These are phyloP conservation scores for Raphanus sativus DNA, from an alignment of 345 rosid species.

Conservation along the genomic window DNA sequence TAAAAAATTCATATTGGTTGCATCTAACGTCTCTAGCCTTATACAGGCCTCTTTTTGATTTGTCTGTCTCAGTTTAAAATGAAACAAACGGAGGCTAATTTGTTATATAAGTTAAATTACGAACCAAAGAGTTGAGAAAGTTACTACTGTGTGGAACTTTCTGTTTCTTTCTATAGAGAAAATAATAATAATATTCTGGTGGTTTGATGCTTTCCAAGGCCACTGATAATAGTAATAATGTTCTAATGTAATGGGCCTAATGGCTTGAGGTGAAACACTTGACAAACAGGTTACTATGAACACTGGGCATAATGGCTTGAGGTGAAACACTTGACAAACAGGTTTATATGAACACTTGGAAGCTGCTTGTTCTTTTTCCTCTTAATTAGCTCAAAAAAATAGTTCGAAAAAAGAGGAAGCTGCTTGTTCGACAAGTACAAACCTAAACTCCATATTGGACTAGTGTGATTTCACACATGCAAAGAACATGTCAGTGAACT, in stretches of 20 bases:
- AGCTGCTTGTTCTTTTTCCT: slow-evolving; percentile 40
- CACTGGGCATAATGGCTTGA: slow-evolving; percentile 51
- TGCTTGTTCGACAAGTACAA: no score
- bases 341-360: slow-evolving; percentile 60
- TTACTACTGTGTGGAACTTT: slow-evolving; percentile 8
- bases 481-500: no score
- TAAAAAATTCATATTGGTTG: neutral
- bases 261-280: slow-evolving; percentile 78
- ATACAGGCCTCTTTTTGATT: neutral
- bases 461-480: no score
- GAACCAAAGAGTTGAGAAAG: slow-evolving; percentile 18
- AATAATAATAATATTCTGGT: no score
- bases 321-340: slow-evolving; percentile 82
- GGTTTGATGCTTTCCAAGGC: no score
- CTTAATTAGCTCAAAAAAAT: no score
- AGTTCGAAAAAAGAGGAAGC: no score
- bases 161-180: slow-evolving; percentile 23
- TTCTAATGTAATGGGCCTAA: slow-evolving; percentile 20
- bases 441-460: no score
- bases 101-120: slow-evolving; percentile 21
- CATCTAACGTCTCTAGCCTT: neutral
- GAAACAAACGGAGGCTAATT: neutral
- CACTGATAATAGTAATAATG: no score
- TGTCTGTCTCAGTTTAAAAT: neutral
- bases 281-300: slow-evolving; percentile 70